Conservation (phyloP, 108 stramenopile species). For the Conticribra weissflogii region DNA sequence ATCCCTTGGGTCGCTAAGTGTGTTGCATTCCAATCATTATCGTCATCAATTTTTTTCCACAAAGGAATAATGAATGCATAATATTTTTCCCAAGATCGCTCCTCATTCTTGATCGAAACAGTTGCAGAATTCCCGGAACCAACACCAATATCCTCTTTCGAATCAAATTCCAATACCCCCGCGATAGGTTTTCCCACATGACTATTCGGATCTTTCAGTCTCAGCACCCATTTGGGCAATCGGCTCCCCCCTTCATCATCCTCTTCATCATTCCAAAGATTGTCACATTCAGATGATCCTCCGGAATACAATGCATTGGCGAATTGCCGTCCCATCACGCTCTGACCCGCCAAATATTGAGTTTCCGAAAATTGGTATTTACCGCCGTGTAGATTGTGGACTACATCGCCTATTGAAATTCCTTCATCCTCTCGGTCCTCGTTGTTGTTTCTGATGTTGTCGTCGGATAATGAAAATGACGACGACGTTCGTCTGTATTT, state of each 20-base stretch:
- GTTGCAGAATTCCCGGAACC: too few relatives aligned
- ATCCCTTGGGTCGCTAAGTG: too few relatives aligned
- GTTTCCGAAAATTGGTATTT: not conserved
- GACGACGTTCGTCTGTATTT: too few relatives aligned
- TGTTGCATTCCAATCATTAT: not conserved
- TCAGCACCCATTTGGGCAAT: not conserved
- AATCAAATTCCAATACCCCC: not conserved
- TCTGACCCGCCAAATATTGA: not conserved
- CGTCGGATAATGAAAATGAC: too few relatives aligned
- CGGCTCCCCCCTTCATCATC: not conserved
- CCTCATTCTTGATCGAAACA: not conserved
- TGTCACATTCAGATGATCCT: not conserved
- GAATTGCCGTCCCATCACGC: not conserved
- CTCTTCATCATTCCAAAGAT: not conserved
- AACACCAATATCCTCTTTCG: not conserved
- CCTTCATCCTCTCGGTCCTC: too few relatives aligned
- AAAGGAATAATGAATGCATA: not conserved
- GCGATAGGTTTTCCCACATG: not conserved
- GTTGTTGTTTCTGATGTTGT: too few relatives aligned
- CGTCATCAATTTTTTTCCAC: not conserved
- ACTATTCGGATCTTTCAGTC: not conserved
- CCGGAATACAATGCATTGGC: not conserved
- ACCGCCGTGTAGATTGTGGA: not conserved
- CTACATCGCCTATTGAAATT: not conserved
- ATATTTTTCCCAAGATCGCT: constrained; percentile 8